These are phyloP conservation scores for Suillus brevipes DNA, from an alignment of 768 basidiomycete species.

Conservation along the genomic window DNA sequence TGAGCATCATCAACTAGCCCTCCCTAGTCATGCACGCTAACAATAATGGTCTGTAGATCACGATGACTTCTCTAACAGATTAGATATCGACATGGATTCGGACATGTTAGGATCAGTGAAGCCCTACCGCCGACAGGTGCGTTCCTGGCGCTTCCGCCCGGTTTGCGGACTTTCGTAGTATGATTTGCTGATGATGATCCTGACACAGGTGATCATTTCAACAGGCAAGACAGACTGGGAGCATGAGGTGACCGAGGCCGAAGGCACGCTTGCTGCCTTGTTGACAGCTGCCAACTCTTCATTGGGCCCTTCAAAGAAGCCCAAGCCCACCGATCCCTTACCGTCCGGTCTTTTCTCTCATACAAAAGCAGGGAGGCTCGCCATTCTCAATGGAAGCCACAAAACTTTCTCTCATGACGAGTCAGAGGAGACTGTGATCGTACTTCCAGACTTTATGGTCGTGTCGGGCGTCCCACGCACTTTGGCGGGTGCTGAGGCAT, in stretches of 20 bases:
- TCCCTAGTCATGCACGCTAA: constrained; percentile 31
- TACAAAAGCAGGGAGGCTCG: constrained; percentile 53
- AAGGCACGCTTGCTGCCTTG: constrained; percentile 69
- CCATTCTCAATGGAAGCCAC: constrained; percentile 85
- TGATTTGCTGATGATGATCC: constrained; percentile 6
- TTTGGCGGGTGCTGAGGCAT: constrained; percentile 59
- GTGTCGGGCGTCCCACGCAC: constrained; percentile 71
- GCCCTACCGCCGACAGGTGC: constrained; percentile 80
- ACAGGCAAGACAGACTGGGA: constrained; percentile 92
- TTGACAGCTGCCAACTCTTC: constrained; percentile 28
- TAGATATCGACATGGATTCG: constrained; percentile 77
- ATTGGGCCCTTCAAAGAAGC: constrained; percentile 13
- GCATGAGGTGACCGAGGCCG: constrained; percentile 70
- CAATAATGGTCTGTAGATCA: constrained; percentile 52
- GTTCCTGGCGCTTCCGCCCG: constrained; percentile 9
- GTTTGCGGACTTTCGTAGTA: background rate
- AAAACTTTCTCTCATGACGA: constrained; percentile 58
- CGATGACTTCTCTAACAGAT: constrained; percentile 68
- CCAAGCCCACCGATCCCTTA: constrained; percentile 13
- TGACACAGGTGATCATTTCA: constrained; percentile 74
- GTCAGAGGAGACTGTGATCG: constrained; percentile 73
- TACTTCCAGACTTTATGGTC: constrained; percentile 91
- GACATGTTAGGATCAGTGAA: constrained; percentile 86
- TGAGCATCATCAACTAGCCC: constrained; percentile 24
- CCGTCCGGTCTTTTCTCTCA: constrained; percentile 59